phyloP scores from a whole-genome alignment of 805 yeast genomes.

The Candida gorgasii region DNA sequence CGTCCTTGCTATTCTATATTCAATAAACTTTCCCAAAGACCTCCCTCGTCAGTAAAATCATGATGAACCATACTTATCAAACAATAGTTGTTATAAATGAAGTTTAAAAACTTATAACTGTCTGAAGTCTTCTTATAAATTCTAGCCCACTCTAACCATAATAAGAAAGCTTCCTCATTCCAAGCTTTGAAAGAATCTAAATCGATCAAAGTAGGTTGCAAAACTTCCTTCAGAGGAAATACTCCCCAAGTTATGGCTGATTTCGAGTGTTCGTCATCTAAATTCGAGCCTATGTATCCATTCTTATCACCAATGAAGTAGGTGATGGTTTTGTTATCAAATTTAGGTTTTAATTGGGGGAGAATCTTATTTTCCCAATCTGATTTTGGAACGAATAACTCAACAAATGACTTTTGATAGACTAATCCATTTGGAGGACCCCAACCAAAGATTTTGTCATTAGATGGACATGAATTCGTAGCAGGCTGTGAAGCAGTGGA shows the following conservation, averaged over 20 bases:
- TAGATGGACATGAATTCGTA: conserved; percentile 70
- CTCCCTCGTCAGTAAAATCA: conserved; percentile 71
- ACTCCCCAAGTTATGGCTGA: conserved; percentile 98
- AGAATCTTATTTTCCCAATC: conserved; percentile 63
- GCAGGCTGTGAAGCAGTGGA: conserved; percentile 97
- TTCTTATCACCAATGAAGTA: conserved; percentile 72
- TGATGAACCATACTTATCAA: conserved; percentile 88
- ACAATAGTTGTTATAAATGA: conserved; percentile 61
- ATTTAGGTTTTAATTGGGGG: conserved; percentile 45
- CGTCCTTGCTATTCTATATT: conserved; percentile 20
- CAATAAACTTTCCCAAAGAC: conserved; percentile 70
- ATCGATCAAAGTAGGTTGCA: conserved; percentile 91
- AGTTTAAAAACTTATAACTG: conserved; percentile 61
- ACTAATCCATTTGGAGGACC: conserved; percentile 89
- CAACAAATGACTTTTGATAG: conserved; percentile 91
- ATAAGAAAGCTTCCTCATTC: conserved; percentile 91
- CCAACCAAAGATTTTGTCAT: conserved; percentile 95
- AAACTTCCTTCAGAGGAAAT: conserved; percentile 84
- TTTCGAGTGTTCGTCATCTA: conserved; percentile 47
- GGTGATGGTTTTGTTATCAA: conserved; percentile 53
- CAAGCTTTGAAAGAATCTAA: conserved; percentile 92
- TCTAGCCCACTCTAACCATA: conserved; percentile 91
- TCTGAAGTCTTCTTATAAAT: conserved; percentile 61
- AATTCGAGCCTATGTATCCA: conserved; percentile 61
- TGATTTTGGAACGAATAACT: conserved; percentile 68